Percentiles rank a stretch among this genome's conserved stretches.
phyloP scores from a whole-genome alignment of 2,329 filamentous ascomycete species.

The Paraconiothyrium sp. region DNA sequence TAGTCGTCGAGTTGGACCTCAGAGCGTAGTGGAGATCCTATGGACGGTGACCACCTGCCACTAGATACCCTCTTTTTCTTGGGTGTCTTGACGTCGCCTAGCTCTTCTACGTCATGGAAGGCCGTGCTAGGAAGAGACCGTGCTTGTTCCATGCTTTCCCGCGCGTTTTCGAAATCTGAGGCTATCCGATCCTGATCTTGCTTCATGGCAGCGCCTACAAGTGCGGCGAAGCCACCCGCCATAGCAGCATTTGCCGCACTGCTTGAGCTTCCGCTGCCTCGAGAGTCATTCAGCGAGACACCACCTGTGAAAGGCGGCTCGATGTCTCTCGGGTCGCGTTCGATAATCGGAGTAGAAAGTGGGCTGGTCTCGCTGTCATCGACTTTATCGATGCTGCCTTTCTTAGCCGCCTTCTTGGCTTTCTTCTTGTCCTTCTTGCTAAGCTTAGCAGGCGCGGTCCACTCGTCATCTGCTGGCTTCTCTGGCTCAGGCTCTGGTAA shows the following conservation, averaged over 20 bases:
- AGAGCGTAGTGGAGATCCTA: slow-evolving; percentile 56
- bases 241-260: slow-evolving; percentile 32
- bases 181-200: slow-evolving; percentile 47
- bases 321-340: slow-evolving; percentile 40
- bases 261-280: slow-evolving; percentile 24
- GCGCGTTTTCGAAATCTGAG: slow-evolving; percentile 39
- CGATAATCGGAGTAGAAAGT: slow-evolving; percentile 35
- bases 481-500: slow-evolving; percentile 19
- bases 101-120: slow-evolving; percentile 47
- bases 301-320: slow-evolving; percentile 18
- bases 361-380: slow-evolving; percentile 40
- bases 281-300: slow-evolving; percentile 20
- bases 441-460: slow-evolving; percentile 30
- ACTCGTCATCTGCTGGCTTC: slow-evolving; percentile 4
- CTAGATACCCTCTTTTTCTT: slow-evolving; percentile 57
- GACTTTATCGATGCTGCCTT: slow-evolving; percentile 40
- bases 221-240: slow-evolving; percentile 45
- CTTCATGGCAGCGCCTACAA: slow-evolving; percentile 42
- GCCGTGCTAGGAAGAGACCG: slow-evolving; percentile 44
- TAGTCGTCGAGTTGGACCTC: slow-evolving; percentile 58
- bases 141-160: slow-evolving; percentile 36
- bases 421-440: slow-evolving; percentile 53
- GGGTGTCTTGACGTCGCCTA: slow-evolving; percentile 49
- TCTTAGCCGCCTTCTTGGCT: slow-evolving; percentile 45
- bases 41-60: slow-evolving; percentile 51